Base-by-base conservation (phyloP, 345 rosid species). In the Erucastrum elatum region DNA sequence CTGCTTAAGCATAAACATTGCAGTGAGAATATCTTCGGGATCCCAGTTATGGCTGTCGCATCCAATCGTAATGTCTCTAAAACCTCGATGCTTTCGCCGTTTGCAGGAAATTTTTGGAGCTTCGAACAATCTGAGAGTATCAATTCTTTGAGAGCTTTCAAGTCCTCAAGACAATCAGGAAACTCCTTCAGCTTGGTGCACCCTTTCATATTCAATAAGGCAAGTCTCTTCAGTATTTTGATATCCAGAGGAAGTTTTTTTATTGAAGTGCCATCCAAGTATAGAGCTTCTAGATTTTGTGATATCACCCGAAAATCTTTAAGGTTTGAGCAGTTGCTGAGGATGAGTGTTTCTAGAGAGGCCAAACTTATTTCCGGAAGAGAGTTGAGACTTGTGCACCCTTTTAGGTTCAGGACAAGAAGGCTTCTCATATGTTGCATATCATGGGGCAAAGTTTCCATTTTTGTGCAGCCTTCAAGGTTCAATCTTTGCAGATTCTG, bases 381-480 rank as follows among this genome's bases (percentile, higher is more conserved):
- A 37, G 46, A 51, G 21, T 39, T 41, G 7, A 72, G 81, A 0
- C 41, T 27, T 13, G 44, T 68, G 17, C 83, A 84, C 26, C 70
- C 80, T 37, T 34, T 67, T 41, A 83, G 27, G 16, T n/a, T 41
- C 49, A 83, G 27, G 15, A 0, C 3, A 30, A 71, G 66, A 1
- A 84, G 81, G 26, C 63, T 68, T 11, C 29, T 6, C 64, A 68
- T 64, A 9, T 25, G 56, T 68, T 64, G 1, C 63, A 75, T n/a
- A 5, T 64, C 21, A 2, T 4, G 53, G 2, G 35, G 41, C 0
- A 63, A 34, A 12, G 41, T 49, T 55, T 29, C 33, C 59, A 77
- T n/a, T 9, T 15, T 49, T 2, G 13, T 39, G 77, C 87, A 85
- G 1, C 70, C 68, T 33, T 55, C 60, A 34, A 86, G 74, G 15